Base-by-base conservation (phyloP, 2,329 filamentous ascomycete genomes). In the Ophiosphaerella herpotricha region DNA sequence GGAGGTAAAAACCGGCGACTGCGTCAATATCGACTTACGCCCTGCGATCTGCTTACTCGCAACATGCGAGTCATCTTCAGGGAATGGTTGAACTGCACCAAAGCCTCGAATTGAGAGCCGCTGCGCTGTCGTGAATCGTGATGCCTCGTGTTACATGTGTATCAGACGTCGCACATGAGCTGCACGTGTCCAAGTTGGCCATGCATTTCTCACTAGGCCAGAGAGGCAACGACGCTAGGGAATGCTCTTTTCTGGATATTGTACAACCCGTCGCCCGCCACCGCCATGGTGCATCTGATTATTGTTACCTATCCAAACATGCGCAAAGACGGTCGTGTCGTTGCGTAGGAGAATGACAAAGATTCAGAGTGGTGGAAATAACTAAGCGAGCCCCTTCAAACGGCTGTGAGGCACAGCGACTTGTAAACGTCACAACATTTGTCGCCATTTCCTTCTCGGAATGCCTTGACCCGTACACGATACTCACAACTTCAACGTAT, bases 391-490 rank as follows among this genome's bases (percentile, higher is more conserved):
- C 44, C 24, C 38, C 55, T 68, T 60, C 63, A 70, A 68, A 70
- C 67, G 49, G 52, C 55, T 54, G 55, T 66, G 64, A 68, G 53
- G 60, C 64, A 61, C 26, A 26, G 43, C 35, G 6, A 48, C 37
- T 50, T 62, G 51, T 56, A 58, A 44, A 64, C 61, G 57, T 68
- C 64, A 65, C 60, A 49, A 56, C 47, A 23, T 39, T 39, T 45
- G 26, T 29, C 26, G 14, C 37, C 41, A 21, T 45, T 43, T 49
- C 34, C 18, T 38, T 33, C 46, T 45, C 52, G 43, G 48, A 50
- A 55, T 40, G 45, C 46, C 21, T 18, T 36, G 23, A 40, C 29
- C 55, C 53, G 50, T 23, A 37, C 45, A 48, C 41, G 33, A 48
- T 38, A 32, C 46, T 39, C 50, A 48, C 47, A 45, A 47, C 44